Conservation (phyloP, 1,139 yeast species). For the Arxiozyma bovina region DNA sequence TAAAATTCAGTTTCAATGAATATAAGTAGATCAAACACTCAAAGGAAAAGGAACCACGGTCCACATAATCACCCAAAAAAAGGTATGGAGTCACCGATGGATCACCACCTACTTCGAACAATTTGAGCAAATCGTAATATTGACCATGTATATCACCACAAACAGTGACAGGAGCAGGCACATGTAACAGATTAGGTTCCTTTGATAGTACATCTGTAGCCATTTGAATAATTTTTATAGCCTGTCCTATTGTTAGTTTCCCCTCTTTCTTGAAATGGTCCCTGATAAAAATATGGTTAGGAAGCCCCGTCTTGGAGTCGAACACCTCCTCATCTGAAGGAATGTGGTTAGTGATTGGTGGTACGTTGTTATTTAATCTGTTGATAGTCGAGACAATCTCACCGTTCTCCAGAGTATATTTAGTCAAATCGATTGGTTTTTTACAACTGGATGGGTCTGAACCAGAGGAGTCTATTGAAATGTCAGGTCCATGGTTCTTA, state of each 20-base stretch:
- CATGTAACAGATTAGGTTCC: constrained; percentile 73
- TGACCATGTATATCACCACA: constrained; percentile 98
- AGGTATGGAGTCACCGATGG: constrained; percentile 70
- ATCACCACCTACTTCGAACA: constrained; percentile 91
- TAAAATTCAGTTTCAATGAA: constrained; percentile 71
- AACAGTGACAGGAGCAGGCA: constrained; percentile 90
- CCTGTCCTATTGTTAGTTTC: constrained; percentile 64
- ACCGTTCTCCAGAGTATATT: constrained; percentile 66
- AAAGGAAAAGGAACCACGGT: constrained; percentile 85
- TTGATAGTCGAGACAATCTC: constrained; percentile 54
- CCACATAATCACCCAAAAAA: constrained; percentile 93
- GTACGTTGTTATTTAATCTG: constrained; percentile 55
- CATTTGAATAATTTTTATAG: constrained; percentile 51
- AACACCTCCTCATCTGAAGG: constrained; percentile 70
- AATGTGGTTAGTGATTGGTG: constrained; percentile 56
- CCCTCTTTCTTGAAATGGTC: constrained; percentile 80
- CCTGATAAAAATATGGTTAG: constrained; percentile 62
- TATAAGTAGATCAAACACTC: constrained; percentile 80
- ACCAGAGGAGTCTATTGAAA: constrained; percentile 6
- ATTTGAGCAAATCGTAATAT: constrained; percentile 78
- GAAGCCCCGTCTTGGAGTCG: constrained; percentile 47
- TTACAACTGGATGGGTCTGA: neutral
- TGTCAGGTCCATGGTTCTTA: constrained; percentile 30
- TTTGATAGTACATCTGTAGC: constrained; percentile 59
- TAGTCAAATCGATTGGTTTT: constrained; percentile 39